Evolutionary conservation across 73 alveolate species (phyloP).

Genomic region (Durusdinium trenchii): DNA sequence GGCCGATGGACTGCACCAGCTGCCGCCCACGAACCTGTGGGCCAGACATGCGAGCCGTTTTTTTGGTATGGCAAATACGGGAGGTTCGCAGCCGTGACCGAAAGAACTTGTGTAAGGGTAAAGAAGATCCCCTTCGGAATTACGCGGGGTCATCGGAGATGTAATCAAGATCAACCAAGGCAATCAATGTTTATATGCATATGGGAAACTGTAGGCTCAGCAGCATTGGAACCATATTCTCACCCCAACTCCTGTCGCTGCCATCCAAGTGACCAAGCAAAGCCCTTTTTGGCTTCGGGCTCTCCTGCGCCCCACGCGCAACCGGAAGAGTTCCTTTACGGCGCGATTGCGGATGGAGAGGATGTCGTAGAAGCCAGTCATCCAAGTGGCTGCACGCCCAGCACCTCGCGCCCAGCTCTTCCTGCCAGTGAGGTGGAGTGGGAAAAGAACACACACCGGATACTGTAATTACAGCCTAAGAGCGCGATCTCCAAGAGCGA

Average conservation of each 20-base stretch:
- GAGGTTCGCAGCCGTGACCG: too few species aligned
- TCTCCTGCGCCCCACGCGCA: slow-evolving; percentile 59
- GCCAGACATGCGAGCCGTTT: slow-evolving; percentile 12
- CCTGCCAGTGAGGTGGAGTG: too few species aligned
- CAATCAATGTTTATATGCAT: too few species aligned
- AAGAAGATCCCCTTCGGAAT: too few species aligned
- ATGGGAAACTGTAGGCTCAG: background rate
- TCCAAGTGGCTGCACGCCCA: background rate
- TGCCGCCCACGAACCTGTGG: slow-evolving; percentile 48
- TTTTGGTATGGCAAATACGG: background rate
- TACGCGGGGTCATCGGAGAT: too few species aligned
- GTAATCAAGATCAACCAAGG: too few species aligned
- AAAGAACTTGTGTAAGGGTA: too few species aligned
- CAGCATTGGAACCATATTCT: background rate
- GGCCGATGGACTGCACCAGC: slow-evolving; percentile 42
- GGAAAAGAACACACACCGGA: too few species aligned
- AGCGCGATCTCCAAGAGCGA: too few species aligned
- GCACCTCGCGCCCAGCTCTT: too few species aligned
- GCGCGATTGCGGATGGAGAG: slow-evolving; percentile 58
- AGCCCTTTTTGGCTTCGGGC: slow-evolving; percentile 30
- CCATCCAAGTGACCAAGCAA: background rate
- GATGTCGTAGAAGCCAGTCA: slow-evolving; percentile 55
- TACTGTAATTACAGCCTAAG: too few species aligned
- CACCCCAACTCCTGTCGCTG: background rate
- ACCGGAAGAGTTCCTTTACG: slow-evolving; percentile 62